Conservation (phyloP, 805 yeast species). For the Ogataea degrootiae region DNA sequence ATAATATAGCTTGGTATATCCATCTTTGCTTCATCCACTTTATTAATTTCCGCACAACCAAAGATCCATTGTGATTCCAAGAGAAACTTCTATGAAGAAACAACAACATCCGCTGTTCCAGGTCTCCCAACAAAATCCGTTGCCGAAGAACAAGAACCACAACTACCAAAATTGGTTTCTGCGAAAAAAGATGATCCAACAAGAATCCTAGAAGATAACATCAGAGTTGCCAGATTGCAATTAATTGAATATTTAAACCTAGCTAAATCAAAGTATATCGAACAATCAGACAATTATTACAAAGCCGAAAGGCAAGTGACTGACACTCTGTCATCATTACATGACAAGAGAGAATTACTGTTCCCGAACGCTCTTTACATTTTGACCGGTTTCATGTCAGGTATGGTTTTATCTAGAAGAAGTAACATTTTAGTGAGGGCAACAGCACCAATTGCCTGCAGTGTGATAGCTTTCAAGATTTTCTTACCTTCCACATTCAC, state of each 20-base stretch:
- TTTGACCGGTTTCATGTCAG: slow-evolving; percentile 63
- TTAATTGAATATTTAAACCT: slow-evolving; percentile 30
- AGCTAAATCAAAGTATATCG: slow-evolving; percentile 39
- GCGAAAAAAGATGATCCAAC: slow-evolving; percentile 10
- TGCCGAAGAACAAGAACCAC: slow-evolving; percentile 9
- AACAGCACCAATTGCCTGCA: slow-evolving; percentile 55
- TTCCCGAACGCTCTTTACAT: slow-evolving; percentile 70
- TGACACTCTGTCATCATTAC: slow-evolving; percentile 57
- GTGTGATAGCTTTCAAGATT: slow-evolving; percentile 58
- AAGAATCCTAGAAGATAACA: slow-evolving; percentile 40
- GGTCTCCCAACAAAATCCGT: slow-evolving; percentile 17
- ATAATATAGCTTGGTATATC: slow-evolving; percentile 6
- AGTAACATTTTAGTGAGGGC: slow-evolving; percentile 52
- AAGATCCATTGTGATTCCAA: slow-evolving; percentile 19
- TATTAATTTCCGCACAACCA: slow-evolving; percentile 1
- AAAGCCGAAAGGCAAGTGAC: slow-evolving; percentile 60
- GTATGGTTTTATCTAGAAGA: slow-evolving; percentile 68
- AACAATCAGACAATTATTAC: slow-evolving; percentile 46
- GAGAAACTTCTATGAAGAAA: slow-evolving; percentile 25
- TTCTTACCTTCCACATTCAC: slow-evolving; percentile 69
- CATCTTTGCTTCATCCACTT: slow-evolving; percentile 6
- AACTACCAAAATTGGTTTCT: slow-evolving; percentile 13
- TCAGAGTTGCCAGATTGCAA: slow-evolving; percentile 45
- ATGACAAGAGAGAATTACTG: slow-evolving; percentile 60
- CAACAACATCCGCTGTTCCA: slow-evolving; percentile 14